Evolutionary conservation across 768 basidiomycete species (phyloP).

Genomic region (Pleurotus giganteus): DNA sequence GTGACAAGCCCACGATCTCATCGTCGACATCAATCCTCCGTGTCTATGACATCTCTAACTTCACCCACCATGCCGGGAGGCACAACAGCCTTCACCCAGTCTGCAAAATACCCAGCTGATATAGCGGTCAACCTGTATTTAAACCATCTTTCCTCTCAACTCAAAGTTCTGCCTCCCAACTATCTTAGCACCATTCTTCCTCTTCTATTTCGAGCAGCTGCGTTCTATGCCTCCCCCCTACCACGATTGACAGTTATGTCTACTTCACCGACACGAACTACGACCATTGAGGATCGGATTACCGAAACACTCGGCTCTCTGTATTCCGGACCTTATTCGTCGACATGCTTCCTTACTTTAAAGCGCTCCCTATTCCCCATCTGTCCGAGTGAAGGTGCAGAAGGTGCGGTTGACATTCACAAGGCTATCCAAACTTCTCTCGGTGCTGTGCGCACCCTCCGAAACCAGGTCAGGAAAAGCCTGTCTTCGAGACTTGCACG

Average conservation of each 20-base stretch:
- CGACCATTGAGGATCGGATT: conserved; percentile 51
- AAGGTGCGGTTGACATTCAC: conserved; percentile 20
- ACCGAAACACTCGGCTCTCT: conserved; percentile 55
- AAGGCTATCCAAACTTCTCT: conserved; percentile 44
- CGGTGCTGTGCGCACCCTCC: conserved; percentile 61
- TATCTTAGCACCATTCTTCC: conserved; percentile 61
- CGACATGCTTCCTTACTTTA: conserved; percentile 62
- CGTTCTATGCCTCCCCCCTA: conserved; percentile 63
- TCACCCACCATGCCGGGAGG: conserved; percentile 21
- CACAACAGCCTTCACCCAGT: conserved; percentile 7
- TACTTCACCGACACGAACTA: conserved; percentile 29
- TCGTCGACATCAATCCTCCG: conserved; percentile 59
- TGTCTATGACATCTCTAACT: conserved; percentile 47
- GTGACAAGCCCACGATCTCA: conserved; percentile 39
- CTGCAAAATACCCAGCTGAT: conserved; percentile 53
- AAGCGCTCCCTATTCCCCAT: conserved; percentile 57
- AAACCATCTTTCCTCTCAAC: conserved; percentile 56
- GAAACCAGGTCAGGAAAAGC: conserved; percentile 60
- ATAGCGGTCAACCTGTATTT: conserved; percentile 64
- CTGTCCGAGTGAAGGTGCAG: conserved; percentile 13
- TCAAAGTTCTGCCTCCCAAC: conserved; percentile 55
- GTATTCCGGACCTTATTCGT: conserved; percentile 63
- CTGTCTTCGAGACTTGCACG: conserved; percentile 62
- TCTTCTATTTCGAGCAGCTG: conserved; percentile 68
- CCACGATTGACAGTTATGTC: conserved; percentile 61